These are phyloP conservation scores for Aegilops speltoides DNA, from an alignment of 176 grass and related monocot genomes.

Conservation along the genomic window DNA sequence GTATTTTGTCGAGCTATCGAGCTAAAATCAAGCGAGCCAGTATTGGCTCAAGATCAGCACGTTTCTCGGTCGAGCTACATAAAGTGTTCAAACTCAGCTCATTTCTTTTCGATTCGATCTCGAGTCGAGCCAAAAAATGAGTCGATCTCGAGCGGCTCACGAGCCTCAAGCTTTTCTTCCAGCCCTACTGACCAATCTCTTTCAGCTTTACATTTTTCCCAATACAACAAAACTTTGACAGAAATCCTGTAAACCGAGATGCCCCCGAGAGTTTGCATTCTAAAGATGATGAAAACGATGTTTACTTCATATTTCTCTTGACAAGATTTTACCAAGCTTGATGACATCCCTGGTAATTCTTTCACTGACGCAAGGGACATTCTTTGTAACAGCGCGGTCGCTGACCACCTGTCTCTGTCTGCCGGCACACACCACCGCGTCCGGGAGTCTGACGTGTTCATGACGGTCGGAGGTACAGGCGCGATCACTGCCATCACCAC, in stretches of 20 bases:
- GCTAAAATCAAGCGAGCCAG: too few species aligned
- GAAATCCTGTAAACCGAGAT: too few species aligned
- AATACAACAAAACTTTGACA: not conserved
- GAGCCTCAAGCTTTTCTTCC: too few species aligned
- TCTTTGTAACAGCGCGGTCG: slow-evolving; percentile 49
- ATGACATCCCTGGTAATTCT: not conserved
- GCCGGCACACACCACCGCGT: slow-evolving; percentile 39
- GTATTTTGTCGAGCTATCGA: too few species aligned
- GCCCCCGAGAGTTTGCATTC: not conserved
- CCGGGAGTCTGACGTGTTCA: slow-evolving; percentile 54
- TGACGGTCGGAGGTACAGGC: slow-evolving; percentile 68
- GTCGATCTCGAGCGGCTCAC: too few species aligned
- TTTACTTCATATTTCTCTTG: not conserved
- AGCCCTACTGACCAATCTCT: not conserved
- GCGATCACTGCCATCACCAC: slow-evolving; percentile 60
- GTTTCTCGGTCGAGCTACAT: too few species aligned
- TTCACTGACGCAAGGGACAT: not conserved
- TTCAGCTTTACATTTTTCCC: not conserved
- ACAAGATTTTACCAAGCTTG: not conserved
- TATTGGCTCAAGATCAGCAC: too few species aligned
- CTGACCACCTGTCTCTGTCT: slow-evolving; percentile 62
- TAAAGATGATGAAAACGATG: not conserved
- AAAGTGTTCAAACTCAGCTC: too few species aligned
- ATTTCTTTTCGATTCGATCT: too few species aligned
- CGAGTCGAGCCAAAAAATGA: too few species aligned